phyloP scores from a whole-genome alignment of 305 asterid species.

The Striga hermonthica region DNA sequence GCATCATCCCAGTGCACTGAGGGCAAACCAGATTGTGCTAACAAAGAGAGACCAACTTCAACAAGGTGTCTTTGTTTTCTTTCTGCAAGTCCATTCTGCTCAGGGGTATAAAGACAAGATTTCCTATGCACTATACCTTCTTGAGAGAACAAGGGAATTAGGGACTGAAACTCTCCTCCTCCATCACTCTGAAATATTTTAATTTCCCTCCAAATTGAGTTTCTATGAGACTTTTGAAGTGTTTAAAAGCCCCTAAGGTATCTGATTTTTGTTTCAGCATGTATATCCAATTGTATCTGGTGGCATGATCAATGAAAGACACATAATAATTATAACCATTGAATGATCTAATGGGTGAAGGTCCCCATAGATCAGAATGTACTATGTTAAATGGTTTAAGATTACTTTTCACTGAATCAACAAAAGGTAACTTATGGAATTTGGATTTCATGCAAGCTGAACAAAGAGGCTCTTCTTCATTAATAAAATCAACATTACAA shows the following conservation, averaged over 20 bases:
- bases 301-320: background rate
- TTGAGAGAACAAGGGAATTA: background rate
- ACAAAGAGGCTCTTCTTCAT: background rate
- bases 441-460: background rate
- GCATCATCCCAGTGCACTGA: background rate
- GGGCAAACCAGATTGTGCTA: background rate
- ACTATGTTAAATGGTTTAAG: background rate
- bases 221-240: background rate
- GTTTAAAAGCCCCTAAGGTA: background rate
- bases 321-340: background rate
- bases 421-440: background rate
- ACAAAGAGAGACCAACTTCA: background rate
- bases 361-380: background rate
- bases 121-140: background rate
- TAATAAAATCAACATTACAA: too few species aligned
- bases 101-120: background rate
- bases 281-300: too few species aligned
- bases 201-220: background rate
- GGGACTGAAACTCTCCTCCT: background rate
- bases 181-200: too few species aligned
- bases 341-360: background rate
- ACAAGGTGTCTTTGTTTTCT: background rate
- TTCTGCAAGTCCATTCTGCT: background rate
- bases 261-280: background rate
- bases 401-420: too few species aligned